Base-by-base conservation (phyloP, 192 early-diverging fungal genomes). In the Coemansia sp. region DNA sequence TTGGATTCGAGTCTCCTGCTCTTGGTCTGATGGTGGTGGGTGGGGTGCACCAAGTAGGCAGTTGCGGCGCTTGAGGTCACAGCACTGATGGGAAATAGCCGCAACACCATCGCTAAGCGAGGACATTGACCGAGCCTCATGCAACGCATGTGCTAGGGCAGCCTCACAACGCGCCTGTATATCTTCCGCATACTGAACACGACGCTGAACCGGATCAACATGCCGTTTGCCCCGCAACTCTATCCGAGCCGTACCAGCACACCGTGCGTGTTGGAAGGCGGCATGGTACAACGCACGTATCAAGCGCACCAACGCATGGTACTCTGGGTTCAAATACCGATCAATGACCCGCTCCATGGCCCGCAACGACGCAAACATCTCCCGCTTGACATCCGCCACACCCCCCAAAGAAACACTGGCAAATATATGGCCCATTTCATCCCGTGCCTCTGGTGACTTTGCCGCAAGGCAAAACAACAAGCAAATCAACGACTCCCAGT, bases 381-480 rank as follows among this genome's bases (percentile, higher is more conserved):
- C 56, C 18, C 67, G 55, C 32, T 63, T 63, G 51, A 58, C 37
- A 2, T 56, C 54, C 13, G 67, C 67, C 2, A 50, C 52, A 27
- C 60, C 67, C 7, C 43, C 25, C 0, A 47, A 20, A 11, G 32
- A 46, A 2, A 63, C 42, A 9, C 41, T 47, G 10, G 47, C 47
- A 35, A 70, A 59, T 0, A 57, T 37, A 4, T 14, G 25, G 42
- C 55, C 54, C 60, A 70, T 52, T 20, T 54, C 55, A 7, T 64
- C 60, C 39, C 56, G 43, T 0, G 55, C 55, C 19, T 18, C 27
- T 1, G 50, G 29, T 0, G 51, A 31, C 8, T 43, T 42, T 5
- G 67, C 67, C 7, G 60, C 67, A 11, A 70, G 47, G 16, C 60
- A 65, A 31, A 64, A 60, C n/a, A 73, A 54, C 33, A 73, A 50